Evolutionary conservation across 164 flowering plant genomes (phyloP).

Genomic region (Kalanchoe fedtschenkoi): DNA sequence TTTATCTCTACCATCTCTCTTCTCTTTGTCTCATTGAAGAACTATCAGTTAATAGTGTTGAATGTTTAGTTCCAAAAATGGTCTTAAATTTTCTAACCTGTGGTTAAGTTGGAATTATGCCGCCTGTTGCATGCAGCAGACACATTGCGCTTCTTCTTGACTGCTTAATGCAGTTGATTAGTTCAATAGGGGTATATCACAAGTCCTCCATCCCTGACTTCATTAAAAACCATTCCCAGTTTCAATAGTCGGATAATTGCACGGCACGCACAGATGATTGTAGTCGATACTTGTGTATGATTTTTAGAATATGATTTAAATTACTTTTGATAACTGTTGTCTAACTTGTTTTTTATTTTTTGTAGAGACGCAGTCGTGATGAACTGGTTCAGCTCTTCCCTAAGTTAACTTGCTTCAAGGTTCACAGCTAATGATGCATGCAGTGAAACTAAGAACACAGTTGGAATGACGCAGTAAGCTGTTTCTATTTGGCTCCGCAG

Average conservation of each 20-base stretch:
- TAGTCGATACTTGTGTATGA: too few species aligned
- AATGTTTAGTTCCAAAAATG: too few species aligned
- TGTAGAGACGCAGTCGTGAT: constrained; percentile 62
- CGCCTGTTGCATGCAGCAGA: too few species aligned
- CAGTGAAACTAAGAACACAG: background rate
- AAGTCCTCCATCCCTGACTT: background rate
- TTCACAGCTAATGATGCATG: constrained; percentile 50
- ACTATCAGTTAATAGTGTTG: too few species aligned
- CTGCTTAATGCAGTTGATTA: background rate
- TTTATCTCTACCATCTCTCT: too few species aligned
- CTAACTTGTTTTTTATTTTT: background rate
- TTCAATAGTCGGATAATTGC: too few species aligned
- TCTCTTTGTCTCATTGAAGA: too few species aligned
- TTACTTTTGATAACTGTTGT: background rate
- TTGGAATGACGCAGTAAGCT: background rate
- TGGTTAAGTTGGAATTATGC: too few species aligned
- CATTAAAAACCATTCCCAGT: background rate
- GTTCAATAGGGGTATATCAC: background rate
- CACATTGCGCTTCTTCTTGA: too few species aligned
- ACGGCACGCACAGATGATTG: too few species aligned
- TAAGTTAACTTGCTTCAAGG: constrained; percentile 61
- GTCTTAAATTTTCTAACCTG: too few species aligned
- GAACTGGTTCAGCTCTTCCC: constrained; percentile 70
- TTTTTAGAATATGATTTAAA: too few species aligned
- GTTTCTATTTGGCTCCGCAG: background rate